These are phyloP conservation scores for Gossypium raimondii DNA, from an alignment of 345 rosid genomes.

Conservation along the genomic window DNA sequence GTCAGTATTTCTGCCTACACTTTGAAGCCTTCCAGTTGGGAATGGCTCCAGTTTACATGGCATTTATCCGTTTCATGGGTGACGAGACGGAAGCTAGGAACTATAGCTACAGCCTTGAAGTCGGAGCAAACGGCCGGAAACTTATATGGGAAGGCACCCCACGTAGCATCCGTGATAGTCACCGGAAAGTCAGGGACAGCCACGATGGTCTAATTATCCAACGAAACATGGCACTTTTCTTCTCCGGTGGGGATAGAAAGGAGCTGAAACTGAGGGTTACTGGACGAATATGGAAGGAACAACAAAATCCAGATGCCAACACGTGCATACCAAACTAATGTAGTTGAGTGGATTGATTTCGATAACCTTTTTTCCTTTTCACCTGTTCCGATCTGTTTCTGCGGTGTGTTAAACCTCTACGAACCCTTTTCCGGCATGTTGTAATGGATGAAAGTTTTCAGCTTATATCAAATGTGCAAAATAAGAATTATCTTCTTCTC, in stretches of 20 bases:
- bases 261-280: constrained; percentile 88
- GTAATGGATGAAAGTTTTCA: constrained; percentile 21
- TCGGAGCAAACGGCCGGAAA: constrained; percentile 87
- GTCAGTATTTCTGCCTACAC: constrained; percentile 92
- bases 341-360: constrained; percentile 38
- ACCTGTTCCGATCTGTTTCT: constrained; percentile 25
- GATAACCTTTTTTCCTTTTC: background rate
- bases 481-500: constrained; percentile 12
- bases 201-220: constrained; percentile 91
- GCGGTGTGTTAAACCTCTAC: background rate
- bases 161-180: constrained; percentile 83
- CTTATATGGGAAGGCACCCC: constrained; percentile 95
- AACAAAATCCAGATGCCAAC: constrained; percentile 52
- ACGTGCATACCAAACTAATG: constrained; percentile 73
- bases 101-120: constrained; percentile 44
- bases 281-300: constrained; percentile 49
- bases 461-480: constrained; percentile 10
- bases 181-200: constrained; percentile 90
- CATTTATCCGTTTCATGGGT: constrained; percentile 95
- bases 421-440: constrained; percentile 20
- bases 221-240: constrained; percentile 35
- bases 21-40: constrained; percentile 97
- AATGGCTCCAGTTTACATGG: constrained; percentile 95
- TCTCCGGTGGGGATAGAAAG: constrained; percentile 79
- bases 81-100: constrained; percentile 76